These are phyloP conservation scores for Epichloe hybrida DNA, from an alignment of 2,329 filamentous ascomycete species.

Conservation along the genomic window DNA sequence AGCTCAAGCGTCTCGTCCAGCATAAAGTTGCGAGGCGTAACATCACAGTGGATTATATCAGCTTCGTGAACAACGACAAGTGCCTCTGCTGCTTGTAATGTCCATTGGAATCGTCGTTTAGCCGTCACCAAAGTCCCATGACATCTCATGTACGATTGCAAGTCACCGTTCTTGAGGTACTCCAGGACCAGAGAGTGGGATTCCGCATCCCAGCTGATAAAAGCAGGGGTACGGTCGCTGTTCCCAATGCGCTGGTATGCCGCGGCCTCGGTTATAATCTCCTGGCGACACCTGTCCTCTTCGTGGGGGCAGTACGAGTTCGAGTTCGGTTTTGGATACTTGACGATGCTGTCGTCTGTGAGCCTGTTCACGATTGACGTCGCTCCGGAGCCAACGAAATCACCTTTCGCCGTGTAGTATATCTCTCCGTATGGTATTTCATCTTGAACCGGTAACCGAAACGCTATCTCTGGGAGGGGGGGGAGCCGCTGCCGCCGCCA, in stretches of 20 bases:
- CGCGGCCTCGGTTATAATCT: background rate
- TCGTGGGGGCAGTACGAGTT: slow-evolving; percentile 11
- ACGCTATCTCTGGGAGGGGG: no score
- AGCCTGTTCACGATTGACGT: slow-evolving; percentile 11
- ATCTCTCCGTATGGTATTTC: slow-evolving; percentile 3
- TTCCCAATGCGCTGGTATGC: slow-evolving; percentile 1
- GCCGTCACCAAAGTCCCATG: background rate
- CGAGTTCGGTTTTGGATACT: slow-evolving; percentile 10
- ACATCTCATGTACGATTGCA: background rate
- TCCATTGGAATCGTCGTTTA: background rate
- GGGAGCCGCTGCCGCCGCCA: no score
- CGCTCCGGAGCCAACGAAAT: slow-evolving; percentile 6
- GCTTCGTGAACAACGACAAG: background rate
- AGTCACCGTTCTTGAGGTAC: background rate
- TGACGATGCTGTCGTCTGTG: slow-evolving; percentile 9
- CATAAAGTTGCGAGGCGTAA: no score
- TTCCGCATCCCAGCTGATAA: slow-evolving; percentile 1
- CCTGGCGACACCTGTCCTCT: slow-evolving; percentile 1
- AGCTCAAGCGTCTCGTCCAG: no score
- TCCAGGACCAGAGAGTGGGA: background rate
- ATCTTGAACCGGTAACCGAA: background rate
- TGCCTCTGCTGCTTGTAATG: background rate
- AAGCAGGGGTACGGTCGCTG: background rate
- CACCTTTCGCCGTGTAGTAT: slow-evolving; percentile 11
- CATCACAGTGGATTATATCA: no score